A percentile compares a stretch with the other conserved stretches of the same genome.
phyloP scores from a whole-genome alignment of 2,329 filamentous ascomycete species.

The Fusarium zealandicum region DNA sequence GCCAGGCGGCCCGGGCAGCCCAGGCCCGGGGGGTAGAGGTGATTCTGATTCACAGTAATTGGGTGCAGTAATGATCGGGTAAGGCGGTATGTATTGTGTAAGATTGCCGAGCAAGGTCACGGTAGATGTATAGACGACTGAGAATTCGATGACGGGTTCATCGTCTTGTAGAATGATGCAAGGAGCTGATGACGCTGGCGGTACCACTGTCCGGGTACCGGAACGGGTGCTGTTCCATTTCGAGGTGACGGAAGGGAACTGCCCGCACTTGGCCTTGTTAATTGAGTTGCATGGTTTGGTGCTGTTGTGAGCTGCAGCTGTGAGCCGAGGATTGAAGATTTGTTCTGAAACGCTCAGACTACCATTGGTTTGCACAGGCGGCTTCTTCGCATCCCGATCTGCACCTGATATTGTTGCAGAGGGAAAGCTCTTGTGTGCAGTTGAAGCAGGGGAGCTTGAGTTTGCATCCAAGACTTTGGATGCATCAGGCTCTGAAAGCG shows the following conservation, averaged over 20 bases:
- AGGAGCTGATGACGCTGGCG: constrained; percentile 30
- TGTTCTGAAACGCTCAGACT: constrained; percentile 9
- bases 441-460: neutral
- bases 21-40: neutral
- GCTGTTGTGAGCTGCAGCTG: constrained; percentile 7
- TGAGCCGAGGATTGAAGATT: constrained; percentile 1
- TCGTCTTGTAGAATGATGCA: constrained; percentile 45
- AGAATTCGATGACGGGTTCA: constrained; percentile 50
- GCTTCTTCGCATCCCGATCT: neutral
- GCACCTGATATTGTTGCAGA: neutral
- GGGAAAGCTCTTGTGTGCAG: neutral
- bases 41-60: constrained; percentile 47
- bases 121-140: constrained; percentile 58
- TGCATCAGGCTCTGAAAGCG: neutral
- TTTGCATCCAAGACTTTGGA: neutral
- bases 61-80: constrained; percentile 50
- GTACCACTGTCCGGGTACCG: constrained; percentile 18
- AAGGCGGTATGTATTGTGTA: constrained; percentile 56
- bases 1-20: neutral
- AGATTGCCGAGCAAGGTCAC: constrained; percentile 57
- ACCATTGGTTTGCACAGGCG: neutral
- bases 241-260: constrained; percentile 19
- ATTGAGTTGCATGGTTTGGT: constrained; percentile 9
- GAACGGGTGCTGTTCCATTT: constrained; percentile 24
- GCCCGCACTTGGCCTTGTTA: neutral